Conservation (phyloP, 176 grass and related monocot genomes). For the Lolium perenne region DNA sequence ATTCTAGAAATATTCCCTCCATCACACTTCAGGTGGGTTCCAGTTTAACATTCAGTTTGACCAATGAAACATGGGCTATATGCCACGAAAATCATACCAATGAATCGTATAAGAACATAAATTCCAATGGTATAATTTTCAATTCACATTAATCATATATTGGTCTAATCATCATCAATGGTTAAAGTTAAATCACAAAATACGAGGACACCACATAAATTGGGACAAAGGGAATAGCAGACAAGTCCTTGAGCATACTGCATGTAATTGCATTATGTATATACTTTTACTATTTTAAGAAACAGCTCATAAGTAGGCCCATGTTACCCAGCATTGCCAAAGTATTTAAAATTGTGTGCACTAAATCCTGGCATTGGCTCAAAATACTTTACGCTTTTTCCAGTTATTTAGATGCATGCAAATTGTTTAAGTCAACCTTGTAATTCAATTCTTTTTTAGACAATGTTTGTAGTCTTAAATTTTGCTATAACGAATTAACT, state of each 20-base stretch:
- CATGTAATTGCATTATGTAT: slow-evolving; percentile 23
- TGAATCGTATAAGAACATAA: not conserved
- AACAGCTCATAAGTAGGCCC: not conserved
- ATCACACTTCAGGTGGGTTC: not conserved
- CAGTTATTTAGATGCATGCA: not conserved
- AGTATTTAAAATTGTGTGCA: not conserved
- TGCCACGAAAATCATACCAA: not conserved
- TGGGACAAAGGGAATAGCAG: not conserved
- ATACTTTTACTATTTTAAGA: slow-evolving; percentile 17
- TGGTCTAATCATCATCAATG: not conserved
- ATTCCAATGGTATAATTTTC: not conserved
- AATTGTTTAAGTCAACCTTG: not conserved
- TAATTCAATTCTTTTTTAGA: not conserved
- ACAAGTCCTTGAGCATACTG: not conserved
- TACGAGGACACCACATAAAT: not conserved
- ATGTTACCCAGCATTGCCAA: not conserved
- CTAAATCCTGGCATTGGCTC: not conserved
- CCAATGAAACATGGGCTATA: not conserved
- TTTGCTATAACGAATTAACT: slow-evolving; percentile 5
- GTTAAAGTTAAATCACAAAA: not conserved
- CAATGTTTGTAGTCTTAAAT: not conserved
- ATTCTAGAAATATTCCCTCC: not conserved
- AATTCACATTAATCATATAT: not conserved
- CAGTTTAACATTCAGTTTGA: not conserved
- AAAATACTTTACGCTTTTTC: not conserved